Base-by-base conservation (phyloP, 139 green algal genomes). In the Spirogloea muscicola region DNA sequence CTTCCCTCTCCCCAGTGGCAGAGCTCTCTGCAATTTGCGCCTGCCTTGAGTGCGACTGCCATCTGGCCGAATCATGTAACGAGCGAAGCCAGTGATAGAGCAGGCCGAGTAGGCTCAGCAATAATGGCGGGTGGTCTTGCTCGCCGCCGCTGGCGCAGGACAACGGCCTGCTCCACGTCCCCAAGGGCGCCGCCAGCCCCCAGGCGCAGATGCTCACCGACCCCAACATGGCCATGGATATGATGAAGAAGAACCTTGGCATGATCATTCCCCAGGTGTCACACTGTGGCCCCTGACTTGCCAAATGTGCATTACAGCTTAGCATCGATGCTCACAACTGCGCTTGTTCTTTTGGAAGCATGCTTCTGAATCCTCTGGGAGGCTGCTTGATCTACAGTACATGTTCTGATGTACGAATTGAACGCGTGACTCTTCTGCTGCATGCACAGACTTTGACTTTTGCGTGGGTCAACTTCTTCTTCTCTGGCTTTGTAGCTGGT, bases 381-480 rank as follows among this genome's bases (percentile, higher is more conserved):
- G n/a, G n/a, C n/a, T n/a, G n/a, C n/a, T n/a, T n/a, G n/a, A n/a
- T n/a, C n/a, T n/a, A n/a, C n/a, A n/a, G n/a, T n/a, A n/a, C n/a
- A n/a, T n/a, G n/a, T n/a, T n/a, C n/a, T n/a, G n/a, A n/a, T n/a
- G n/a, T n/a, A n/a, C n/a, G n/a, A n/a, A n/a, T n/a, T n/a, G 31
- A 42, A 31, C 31, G 13, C 16, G 57, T 16, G 16, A 42, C 16
- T 16, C 33, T 72, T 66, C 27, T 63, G 4, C 46, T n/a, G 13
- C 44, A 59, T 69, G 60, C 7, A 25, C 49, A 87, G 52, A 82
- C 76, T 31, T 41, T 87, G 38, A 87, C 83, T n/a, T 68, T 59
- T 49, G 66, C 55, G 1, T 87, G 82, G 82, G 77, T 88, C 39
- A 87, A 85, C 60, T 88, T 88, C 75, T 88, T 88, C 71, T 88